phyloP scores from a whole-genome alignment of 1,284 basidiomycete genomes.

The Blastosporella zonata region DNA sequence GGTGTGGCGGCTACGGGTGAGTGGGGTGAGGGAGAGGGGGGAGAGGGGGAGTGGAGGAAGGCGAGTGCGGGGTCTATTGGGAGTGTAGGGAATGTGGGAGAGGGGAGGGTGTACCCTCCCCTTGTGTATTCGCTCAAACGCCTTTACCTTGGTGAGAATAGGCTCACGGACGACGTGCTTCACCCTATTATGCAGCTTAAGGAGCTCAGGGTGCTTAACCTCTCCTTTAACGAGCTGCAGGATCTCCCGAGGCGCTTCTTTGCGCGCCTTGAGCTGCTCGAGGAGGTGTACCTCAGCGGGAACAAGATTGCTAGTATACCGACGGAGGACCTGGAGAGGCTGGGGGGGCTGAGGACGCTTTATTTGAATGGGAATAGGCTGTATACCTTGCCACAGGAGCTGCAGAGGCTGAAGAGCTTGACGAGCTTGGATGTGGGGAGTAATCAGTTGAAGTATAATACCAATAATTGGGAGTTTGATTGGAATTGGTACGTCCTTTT shows the following conservation, averaged over 20 bases:
- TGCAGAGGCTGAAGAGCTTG: slow-evolving; percentile 81
- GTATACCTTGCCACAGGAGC: slow-evolving; percentile 88
- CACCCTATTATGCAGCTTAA: slow-evolving; percentile 73
- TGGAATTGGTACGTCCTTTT: slow-evolving; percentile 87
- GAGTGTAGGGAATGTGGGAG: too few species aligned
- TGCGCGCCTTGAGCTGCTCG: slow-evolving; percentile 63
- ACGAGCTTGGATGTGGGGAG: slow-evolving; percentile 91
- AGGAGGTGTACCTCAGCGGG: slow-evolving; percentile 91
- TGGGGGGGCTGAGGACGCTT: slow-evolving; percentile 69
- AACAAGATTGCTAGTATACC: slow-evolving; percentile 92
- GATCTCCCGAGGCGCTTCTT: slow-evolving; percentile 84
- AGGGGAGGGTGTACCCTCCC: slow-evolving; percentile 49
- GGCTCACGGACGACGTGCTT: slow-evolving; percentile 80
- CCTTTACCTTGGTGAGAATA: slow-evolving; percentile 90
- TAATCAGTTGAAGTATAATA: slow-evolving; percentile 96
- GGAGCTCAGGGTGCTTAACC: slow-evolving; percentile 81
- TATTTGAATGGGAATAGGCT: slow-evolving; percentile 95
- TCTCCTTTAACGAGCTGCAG: slow-evolving; percentile 95
- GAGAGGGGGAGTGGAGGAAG: too few species aligned
- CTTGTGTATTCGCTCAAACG: slow-evolving; percentile 73
- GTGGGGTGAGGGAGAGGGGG: too few species aligned
- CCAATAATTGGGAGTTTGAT: slow-evolving; percentile 98
- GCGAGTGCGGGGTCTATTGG: too few species aligned
- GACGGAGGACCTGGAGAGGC: slow-evolving; percentile 77
- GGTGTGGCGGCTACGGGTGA: not conserved